Conservation (phyloP, 495 filamentous ascomycete species). For the Amphirosellinia nigrospora region DNA sequence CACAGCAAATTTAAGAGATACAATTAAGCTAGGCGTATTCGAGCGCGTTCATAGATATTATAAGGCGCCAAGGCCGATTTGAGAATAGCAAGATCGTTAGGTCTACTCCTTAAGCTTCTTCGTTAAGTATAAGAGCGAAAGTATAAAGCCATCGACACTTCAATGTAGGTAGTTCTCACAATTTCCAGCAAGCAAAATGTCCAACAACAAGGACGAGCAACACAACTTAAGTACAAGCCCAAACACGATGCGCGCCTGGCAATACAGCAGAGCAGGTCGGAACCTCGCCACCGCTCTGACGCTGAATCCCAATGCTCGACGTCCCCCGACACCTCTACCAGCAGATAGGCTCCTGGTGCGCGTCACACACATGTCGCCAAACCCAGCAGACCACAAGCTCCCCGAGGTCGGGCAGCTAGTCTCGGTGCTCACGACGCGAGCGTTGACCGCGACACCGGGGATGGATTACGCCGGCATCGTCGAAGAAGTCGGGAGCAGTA, state of each 20-base stretch:
- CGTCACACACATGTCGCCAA: conserved; percentile 62
- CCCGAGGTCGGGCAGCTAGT: conserved; percentile 58
- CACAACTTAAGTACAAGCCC: background rate
- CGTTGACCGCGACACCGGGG: conserved; percentile 60
- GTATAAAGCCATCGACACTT: background rate
- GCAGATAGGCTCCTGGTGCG: conserved; percentile 60
- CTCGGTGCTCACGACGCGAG: conserved; percentile 44
- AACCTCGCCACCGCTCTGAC: conserved; percentile 13
- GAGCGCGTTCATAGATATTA: background rate
- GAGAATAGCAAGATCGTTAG: background rate
- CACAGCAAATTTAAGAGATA: background rate
- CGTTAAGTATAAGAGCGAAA: background rate
- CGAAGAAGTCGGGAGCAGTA: conserved; percentile 44
- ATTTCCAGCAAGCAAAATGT: conserved; percentile 8
- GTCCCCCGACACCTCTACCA: conserved; percentile 33
- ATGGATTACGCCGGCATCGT: conserved; percentile 71
- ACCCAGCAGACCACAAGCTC: conserved; percentile 76
- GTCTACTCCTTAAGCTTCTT: background rate
- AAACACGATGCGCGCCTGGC: conserved; percentile 24
- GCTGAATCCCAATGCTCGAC: conserved; percentile 5
- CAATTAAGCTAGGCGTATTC: background rate
- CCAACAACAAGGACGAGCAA: background rate
- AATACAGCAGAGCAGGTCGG: conserved; percentile 5
- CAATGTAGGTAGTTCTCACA: background rate
- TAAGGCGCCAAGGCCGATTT: background rate